Percentiles rank a stretch among this genome's conserved stretches.
Evolutionary conservation across 2,329 filamentous ascomycete genomes (phyloP).

Genomic region (Botryosphaeria dothidea): DNA sequence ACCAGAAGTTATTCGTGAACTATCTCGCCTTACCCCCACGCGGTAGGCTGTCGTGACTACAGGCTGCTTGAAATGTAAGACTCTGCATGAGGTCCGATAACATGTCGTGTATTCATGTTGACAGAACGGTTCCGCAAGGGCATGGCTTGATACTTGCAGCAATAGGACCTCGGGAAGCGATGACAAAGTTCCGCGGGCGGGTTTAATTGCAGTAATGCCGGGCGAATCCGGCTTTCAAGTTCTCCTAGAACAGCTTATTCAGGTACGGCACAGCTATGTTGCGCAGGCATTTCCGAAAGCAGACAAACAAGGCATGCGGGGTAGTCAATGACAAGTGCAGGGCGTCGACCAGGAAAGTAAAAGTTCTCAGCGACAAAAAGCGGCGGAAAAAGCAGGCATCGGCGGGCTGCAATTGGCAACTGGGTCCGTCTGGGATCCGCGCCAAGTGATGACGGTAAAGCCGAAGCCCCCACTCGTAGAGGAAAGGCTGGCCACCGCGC

Average conservation of each 20-base stretch:
- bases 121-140: background rate
- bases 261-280: background rate
- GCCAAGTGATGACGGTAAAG: slow-evolving; percentile 5
- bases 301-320: background rate
- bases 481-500: slow-evolving; percentile 12
- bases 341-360: background rate
- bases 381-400: background rate
- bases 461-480: slow-evolving; percentile 15
- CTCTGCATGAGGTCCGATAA: background rate
- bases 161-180: slow-evolving; percentile 2
- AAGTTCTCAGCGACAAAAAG: background rate
- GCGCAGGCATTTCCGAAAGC: background rate
- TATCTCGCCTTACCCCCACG: background rate
- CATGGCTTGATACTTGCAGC: background rate
- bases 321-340: background rate
- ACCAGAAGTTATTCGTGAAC: slow-evolving; percentile 4
- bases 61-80: background rate
- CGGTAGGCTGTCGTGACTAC: background rate
- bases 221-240: background rate
- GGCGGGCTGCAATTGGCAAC: slow-evolving; percentile 10
- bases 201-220: background rate
- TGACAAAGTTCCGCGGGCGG: background rate
- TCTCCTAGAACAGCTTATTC: background rate
- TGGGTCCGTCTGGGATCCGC: background rate
- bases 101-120: background rate